Base-by-base conservation (phyloP, 2,329 filamentous ascomycete genomes). In the Seiridium cupressi region DNA sequence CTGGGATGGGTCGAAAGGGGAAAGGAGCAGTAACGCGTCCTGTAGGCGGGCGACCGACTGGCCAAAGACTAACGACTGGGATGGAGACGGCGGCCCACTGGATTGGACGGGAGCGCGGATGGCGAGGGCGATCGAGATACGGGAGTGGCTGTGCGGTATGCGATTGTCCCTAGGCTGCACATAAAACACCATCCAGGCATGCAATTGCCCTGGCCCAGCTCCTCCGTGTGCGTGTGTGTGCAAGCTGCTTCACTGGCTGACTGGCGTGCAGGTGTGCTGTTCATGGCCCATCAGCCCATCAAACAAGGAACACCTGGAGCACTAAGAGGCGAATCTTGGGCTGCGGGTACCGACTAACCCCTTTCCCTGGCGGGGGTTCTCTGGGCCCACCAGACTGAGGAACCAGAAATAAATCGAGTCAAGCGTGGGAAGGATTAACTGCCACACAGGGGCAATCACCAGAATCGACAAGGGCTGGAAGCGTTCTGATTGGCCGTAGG, bases 81-180 rank as follows among this genome's bases (percentile, higher is more conserved):
- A 49, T 26, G 8, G 47, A 26, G 47, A 49, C 47, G 47, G 47
- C 47, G 47, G 18, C 18, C 18, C 18, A 26, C 18, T 26, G 47
- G 47, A 49, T 26, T 10, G 47, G 26, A 49, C 47, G 11, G 47
- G 47, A 32, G 47, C 47, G 47, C 32, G 47, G 32, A 32, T 32
- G 35, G 26, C 32, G n/a, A 57, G 40, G 55, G 42, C 44, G 56
- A 58, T 58, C 46, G 47, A 58, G 56, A 58, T 58, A 36, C 46
- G 47, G 35, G 32, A 51, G 56, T 58, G 56, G 56, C 56, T 58
- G 47, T 47, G 55, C 10, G 35, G 13, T 35, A 35, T 32, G 51
- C 51, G 26, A 26, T 26, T 26, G 18, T 26, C 18, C 18, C 18
- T 26, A 26, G 18, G 18, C 18, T 26, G 18, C 18, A 26, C 18